Evolutionary conservation across 495 filamentous ascomycete species (phyloP).

Genomic region (Amniculicola lignicola): DNA sequence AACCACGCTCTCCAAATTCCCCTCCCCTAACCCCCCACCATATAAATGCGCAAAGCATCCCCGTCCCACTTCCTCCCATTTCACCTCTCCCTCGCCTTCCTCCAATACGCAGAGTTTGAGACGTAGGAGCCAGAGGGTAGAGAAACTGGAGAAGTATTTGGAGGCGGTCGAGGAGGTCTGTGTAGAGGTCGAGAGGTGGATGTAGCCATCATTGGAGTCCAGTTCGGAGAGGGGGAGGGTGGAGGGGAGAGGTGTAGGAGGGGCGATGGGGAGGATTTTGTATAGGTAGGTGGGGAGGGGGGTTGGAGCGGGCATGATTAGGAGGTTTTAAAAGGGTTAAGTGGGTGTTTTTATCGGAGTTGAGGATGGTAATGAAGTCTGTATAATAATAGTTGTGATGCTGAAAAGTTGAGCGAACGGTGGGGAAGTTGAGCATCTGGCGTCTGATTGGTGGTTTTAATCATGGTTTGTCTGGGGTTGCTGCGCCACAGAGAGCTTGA

Average conservation of each 20-base stretch:
- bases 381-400: too few relatives aligned
- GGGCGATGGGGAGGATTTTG: conserved; percentile 34
- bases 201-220: conserved; percentile 28
- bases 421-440: too few relatives aligned
- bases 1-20: conserved; percentile 31
- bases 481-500: too few relatives aligned
- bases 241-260: conserved; percentile 21
- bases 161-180: conserved; percentile 19
- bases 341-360: too few relatives aligned
- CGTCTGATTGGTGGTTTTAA: too few relatives aligned
- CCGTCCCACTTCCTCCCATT: conserved; percentile 24
- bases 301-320: conserved; percentile 16
- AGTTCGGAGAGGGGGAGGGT: conserved; percentile 31
- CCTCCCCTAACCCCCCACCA: conserved; percentile 33
- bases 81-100: conserved; percentile 6
- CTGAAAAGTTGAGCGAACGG: too few relatives aligned
- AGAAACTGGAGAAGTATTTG: conserved; percentile 13
- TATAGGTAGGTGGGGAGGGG: conserved; percentile 28
- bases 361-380: too few relatives aligned
- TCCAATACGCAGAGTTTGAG: conserved; percentile 13
- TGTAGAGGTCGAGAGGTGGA: conserved; percentile 29
- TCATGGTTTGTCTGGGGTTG: too few relatives aligned
- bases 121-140: conserved; percentile 19
- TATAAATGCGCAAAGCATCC: conserved; percentile 32
- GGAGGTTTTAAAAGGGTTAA: not conserved